Evolutionary conservation across 257 asterid species (phyloP), one percentile per base, ranked within the genome.

Genomic region (Solanum chaucha): DNA sequence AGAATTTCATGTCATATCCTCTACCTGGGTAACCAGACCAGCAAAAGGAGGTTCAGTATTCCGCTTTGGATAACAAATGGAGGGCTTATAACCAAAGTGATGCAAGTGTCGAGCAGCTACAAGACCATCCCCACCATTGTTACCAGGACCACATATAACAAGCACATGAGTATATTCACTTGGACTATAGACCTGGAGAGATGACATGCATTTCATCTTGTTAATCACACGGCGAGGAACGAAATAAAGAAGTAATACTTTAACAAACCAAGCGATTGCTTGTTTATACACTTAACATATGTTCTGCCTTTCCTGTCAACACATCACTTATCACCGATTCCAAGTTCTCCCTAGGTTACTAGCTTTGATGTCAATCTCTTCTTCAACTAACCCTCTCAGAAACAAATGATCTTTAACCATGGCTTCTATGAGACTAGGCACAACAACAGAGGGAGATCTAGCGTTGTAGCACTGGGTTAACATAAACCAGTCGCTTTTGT

Each of bases 11-110:
- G 86, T 11, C 87, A 73, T 72, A 73, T 51, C 61, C 80, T 30
- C 81, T 92, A 95, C 99, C 98, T 96, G 99, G 9, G 94, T 92
- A 41, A 96, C 95, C 58, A 96, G 89, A 48, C 99, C 97, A 87
- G 20, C 74, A 86, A 78, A 88, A 83, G 85, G 86, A 22, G 89
- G 90, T 65, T 88, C 82, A 71, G 67, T 85, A 44, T 87, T 65
- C 61, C 58, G 80, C 48, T 86, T 88, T 30, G 92, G 92, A 74
- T 90, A 90, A 85, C 91, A 90, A 80, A 88, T n/a, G 46, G 75
- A 73, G 36, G 89, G 87, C 14, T 87, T 88, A 85, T 88, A 88
- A 78, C 89, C 92, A 81, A 90, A 90, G 89, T 88, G 87, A 88
- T 88, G 84, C 55, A 90, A 74, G 83, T 90, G 92, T 75, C 91